These are phyloP conservation scores for Suhomyces tanzawaensis DNA, from an alignment of 805 yeast species.

Conservation along the genomic window DNA sequence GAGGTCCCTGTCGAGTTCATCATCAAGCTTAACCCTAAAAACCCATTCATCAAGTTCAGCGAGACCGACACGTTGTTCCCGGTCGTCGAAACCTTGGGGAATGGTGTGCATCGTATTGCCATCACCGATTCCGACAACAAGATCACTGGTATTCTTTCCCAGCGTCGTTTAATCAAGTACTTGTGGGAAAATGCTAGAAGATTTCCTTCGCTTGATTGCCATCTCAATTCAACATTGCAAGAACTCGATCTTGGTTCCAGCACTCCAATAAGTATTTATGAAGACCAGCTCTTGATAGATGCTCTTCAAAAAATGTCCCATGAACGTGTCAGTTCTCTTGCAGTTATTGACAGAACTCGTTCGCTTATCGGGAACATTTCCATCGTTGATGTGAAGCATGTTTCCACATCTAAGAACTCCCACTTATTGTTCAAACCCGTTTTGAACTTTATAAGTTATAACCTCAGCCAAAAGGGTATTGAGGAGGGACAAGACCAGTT, in stretches of 20 bases:
- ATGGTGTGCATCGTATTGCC: slow-evolving; percentile 93
- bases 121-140: slow-evolving; percentile 54
- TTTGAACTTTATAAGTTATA: slow-evolving; percentile 82
- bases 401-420: slow-evolving; percentile 83
- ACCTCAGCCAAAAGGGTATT: slow-evolving; percentile 82
- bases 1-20: slow-evolving; percentile 92
- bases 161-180: slow-evolving; percentile 79
- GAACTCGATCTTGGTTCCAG: slow-evolving; percentile 74
- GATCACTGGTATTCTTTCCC: slow-evolving; percentile 84
- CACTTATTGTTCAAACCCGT: slow-evolving; percentile 79
- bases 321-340: slow-evolving; percentile 83
- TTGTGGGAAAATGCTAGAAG: slow-evolving; percentile 91
- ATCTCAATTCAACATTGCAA: slow-evolving; percentile 64
- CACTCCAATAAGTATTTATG: slow-evolving; percentile 74
- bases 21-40: slow-evolving; percentile 78
- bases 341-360: slow-evolving; percentile 80
- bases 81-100: slow-evolving; percentile 86
- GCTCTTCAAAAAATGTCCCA: slow-evolving; percentile 84
- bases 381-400: slow-evolving; percentile 88
- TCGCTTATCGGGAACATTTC: slow-evolving; percentile 88
- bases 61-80: slow-evolving; percentile 65
- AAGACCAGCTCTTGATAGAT: slow-evolving; percentile 83
- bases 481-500: slow-evolving; percentile 94
- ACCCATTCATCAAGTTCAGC: slow-evolving; percentile 77
- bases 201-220: slow-evolving; percentile 76